Evolutionary conservation across 129 eudicot genomes (phyloP).

Genomic region (Helianthus annuus): DNA sequence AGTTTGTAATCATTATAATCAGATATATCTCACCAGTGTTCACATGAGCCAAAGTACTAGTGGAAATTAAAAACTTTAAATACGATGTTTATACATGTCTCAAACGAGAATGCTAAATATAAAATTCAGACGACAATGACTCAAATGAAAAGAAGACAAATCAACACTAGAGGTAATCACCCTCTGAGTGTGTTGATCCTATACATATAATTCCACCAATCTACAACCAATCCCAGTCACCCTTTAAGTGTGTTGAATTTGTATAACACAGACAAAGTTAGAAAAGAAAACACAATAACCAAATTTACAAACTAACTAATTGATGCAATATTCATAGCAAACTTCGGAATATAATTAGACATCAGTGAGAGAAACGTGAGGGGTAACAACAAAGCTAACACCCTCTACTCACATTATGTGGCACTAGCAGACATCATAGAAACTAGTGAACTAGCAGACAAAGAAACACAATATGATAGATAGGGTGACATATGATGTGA

Average conservation of each 20-base stretch:
- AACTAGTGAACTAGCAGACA: neutral
- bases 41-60: neutral
- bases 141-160: neutral
- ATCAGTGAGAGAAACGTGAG: neutral
- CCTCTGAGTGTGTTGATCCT: too few species aligned
- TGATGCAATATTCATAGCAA: neutral
- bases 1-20: neutral
- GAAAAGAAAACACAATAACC: neutral
- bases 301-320: neutral
- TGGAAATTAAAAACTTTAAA: neutral
- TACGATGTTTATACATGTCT: neutral
- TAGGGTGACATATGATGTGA: conserved; percentile 1
- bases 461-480: neutral
- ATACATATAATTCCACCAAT: neutral
- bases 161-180: neutral
- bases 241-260: neutral
- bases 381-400: conserved; percentile 13
- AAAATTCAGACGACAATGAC: neutral
- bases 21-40: neutral
- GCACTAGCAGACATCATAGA: conserved; percentile 8
- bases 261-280: neutral
- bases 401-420: conserved; percentile 7
- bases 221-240: neutral
- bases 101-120: neutral
- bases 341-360: neutral